Evolutionary conservation across 2,329 filamentous ascomycete genomes (phyloP).

Genomic region (Trichoderma gracile): DNA sequence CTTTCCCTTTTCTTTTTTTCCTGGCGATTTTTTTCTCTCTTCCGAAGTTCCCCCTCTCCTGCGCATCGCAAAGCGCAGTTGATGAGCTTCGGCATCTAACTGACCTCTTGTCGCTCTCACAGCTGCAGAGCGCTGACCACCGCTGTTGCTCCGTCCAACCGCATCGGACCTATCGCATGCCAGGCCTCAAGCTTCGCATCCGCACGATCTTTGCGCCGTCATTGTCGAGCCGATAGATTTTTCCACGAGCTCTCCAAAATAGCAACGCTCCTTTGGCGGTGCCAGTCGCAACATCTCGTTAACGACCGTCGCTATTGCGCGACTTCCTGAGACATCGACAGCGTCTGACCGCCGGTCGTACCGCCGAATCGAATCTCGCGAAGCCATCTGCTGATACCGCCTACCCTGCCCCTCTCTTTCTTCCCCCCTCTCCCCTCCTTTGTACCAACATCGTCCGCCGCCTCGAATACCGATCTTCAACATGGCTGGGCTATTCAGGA

Average conservation of each 20-base stretch:
- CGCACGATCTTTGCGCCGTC: constrained; percentile 18
- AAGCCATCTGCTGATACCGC: constrained; percentile 11
- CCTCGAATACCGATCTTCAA: constrained; percentile 25
- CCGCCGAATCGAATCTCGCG: constrained; percentile 6
- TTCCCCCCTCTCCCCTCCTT: neutral
- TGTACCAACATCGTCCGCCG: constrained; percentile 13
- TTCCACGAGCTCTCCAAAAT: constrained; percentile 2
- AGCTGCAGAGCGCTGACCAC: constrained; percentile 7
- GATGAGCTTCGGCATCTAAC: constrained; percentile 9
- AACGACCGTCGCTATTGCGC: constrained; percentile 15
- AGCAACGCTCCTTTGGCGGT: neutral
- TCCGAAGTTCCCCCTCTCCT: neutral
- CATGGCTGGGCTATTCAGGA: constrained; percentile 91
- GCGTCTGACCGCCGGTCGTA: constrained; percentile 17
- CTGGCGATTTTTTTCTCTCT: neutral
- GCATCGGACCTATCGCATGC: constrained; percentile 17
- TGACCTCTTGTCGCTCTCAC: constrained; percentile 19
- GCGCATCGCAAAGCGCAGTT: constrained; percentile 6
- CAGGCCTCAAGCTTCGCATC: constrained; percentile 21
- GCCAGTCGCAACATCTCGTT: neutral
- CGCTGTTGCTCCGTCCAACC: constrained; percentile 15
- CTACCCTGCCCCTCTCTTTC: neutral
- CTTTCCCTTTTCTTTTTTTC: neutral
- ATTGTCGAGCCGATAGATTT: constrained; percentile 16
- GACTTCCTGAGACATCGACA: constrained; percentile 17